Conservation (phyloP, 805 yeast species). For the Monosporozyma solicola region DNA sequence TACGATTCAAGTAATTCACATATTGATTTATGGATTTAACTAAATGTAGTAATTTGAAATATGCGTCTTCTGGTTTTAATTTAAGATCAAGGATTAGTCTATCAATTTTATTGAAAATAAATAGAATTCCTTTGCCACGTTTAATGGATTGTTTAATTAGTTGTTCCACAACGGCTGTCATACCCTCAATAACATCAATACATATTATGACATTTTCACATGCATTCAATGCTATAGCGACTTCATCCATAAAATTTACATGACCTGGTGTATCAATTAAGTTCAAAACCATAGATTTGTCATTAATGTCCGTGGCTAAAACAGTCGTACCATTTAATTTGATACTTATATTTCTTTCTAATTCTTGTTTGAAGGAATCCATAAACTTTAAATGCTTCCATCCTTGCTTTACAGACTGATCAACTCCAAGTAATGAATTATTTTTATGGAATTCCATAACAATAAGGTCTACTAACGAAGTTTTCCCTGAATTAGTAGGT, state of each 20-base stretch:
- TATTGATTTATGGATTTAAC: conserved; percentile 57
- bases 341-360: conserved; percentile 60
- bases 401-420: conserved; percentile 28
- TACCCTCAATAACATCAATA: conserved; percentile 81
- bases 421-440: conserved; percentile 16
- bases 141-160: conserved; percentile 45
- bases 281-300: conserved; percentile 50
- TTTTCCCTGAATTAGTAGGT: conserved; percentile 75
- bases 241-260: conserved; percentile 71
- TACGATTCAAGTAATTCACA: not conserved
- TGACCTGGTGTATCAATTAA: conserved; percentile 91
- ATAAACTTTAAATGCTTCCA: conserved; percentile 51
- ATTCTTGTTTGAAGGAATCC: conserved; percentile 64
- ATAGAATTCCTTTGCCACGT: conserved; percentile 42
- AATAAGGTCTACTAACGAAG: conserved; percentile 62
- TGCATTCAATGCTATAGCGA: conserved; percentile 44
- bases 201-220: conserved; percentile 63
- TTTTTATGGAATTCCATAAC: conserved; percentile 53
- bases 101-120: conserved; percentile 77
- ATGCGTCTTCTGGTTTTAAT: conserved; percentile 67
- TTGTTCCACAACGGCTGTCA: conserved; percentile 47
- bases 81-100: conserved; percentile 71
- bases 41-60: conserved; percentile 51
- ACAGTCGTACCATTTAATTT: conserved; percentile 55
- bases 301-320: conserved; percentile 43